These are phyloP conservation scores for Scutellaria barbata DNA, from an alignment of 257 asterid genomes.

Conservation along the genomic window DNA sequence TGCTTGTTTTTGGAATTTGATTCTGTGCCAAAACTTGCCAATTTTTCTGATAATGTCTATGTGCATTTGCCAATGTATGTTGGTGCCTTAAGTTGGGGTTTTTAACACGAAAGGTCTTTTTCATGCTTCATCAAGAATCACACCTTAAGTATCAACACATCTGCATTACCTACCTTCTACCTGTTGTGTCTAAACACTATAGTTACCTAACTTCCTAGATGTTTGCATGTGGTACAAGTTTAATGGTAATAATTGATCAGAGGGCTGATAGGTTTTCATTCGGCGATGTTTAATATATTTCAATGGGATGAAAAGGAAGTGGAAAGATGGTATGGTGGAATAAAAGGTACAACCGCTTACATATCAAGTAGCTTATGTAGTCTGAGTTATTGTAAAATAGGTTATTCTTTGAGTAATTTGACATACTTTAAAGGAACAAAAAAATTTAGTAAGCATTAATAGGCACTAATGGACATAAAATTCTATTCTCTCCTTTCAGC, in stretches of 20 bases:
- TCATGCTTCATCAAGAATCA: neutral
- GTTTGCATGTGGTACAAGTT: too few relatives aligned
- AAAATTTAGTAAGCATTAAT: neutral
- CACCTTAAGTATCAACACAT: neutral
- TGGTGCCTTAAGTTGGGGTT: slow-evolving; percentile 14
- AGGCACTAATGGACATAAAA: neutral
- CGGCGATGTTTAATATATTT: neutral
- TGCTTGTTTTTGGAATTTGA: neutral
- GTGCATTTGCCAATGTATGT: neutral
- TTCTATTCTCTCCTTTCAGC: neutral
- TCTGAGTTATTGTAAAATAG: neutral
- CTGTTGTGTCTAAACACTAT: neutral
- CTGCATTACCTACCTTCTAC: neutral
- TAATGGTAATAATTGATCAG: neutral
- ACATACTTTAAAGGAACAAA: neutral
- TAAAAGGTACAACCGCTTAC: neutral
- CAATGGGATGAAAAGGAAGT: neutral
- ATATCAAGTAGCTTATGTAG: neutral
- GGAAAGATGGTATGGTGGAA: neutral
- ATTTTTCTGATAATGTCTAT: neutral
- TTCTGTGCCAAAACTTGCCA: neutral
- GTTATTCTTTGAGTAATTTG: neutral
- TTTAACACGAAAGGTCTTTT: neutral
- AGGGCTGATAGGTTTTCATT: neutral
- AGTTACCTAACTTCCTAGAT: neutral